Conservation (phyloP, 2,329 filamentous ascomycete species). For the Pseudogymnoascus sp. region DNA sequence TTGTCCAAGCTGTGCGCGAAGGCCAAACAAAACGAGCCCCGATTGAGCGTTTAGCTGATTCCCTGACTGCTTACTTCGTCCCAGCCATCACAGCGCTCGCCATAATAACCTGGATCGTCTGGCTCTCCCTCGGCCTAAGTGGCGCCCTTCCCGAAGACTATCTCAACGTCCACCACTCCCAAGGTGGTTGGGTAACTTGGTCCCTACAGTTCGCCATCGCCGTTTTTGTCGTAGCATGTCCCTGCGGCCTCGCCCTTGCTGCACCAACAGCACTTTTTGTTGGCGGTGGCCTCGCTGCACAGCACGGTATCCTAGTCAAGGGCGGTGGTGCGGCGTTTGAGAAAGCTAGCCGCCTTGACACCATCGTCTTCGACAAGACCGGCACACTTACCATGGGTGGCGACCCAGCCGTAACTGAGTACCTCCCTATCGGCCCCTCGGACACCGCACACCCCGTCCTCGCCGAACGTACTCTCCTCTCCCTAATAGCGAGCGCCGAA, state of each 20-base stretch:
- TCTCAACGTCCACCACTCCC: slow-evolving; percentile 39
- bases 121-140: slow-evolving; percentile 56
- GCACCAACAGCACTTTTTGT: slow-evolving; percentile 55
- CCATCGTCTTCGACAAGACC: slow-evolving; percentile 56
- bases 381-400: slow-evolving; percentile 56
- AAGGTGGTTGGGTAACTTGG: slow-evolving; percentile 64
- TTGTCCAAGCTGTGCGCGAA: slow-evolving; percentile 66
- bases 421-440: neutral
- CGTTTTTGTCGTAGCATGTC: slow-evolving; percentile 55
- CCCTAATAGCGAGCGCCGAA: slow-evolving; percentile 45
- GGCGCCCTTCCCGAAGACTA: slow-evolving; percentile 52
- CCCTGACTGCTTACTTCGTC: slow-evolving; percentile 67
- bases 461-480: neutral
- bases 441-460: neutral
- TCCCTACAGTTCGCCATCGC: slow-evolving; percentile 69
- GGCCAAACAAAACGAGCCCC: slow-evolving; percentile 67
- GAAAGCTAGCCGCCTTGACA: slow-evolving; percentile 49
- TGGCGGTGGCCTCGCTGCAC: slow-evolving; percentile 50
- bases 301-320: slow-evolving; percentile 51
- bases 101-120: slow-evolving; percentile 61
- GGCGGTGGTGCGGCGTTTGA: slow-evolving; percentile 56
- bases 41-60: slow-evolving; percentile 64
- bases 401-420: slow-evolving; percentile 57
- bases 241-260: slow-evolving; percentile 54
- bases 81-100: slow-evolving; percentile 62